phyloP scores from a whole-genome alignment of 2,329 filamentous ascomycete genomes.

The Hymenoscyphus linearis region DNA sequence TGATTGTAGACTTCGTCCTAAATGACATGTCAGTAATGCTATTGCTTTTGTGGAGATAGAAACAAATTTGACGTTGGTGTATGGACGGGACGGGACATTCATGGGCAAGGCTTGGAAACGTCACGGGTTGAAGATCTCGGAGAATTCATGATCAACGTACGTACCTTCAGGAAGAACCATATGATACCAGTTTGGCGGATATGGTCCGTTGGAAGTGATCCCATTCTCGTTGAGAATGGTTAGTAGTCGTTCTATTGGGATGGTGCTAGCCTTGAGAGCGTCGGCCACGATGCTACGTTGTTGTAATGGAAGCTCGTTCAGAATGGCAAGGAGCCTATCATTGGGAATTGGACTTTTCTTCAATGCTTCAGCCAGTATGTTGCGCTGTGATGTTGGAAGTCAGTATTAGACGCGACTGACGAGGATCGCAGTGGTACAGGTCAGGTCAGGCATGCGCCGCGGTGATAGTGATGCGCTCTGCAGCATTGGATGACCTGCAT shows the following conservation, averaged over 20 bases:
- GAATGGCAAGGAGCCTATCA: conserved; percentile 37
- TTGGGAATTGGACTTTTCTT: conserved; percentile 41
- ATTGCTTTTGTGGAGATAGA: neutral
- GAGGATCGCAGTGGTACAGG: conserved; percentile 11
- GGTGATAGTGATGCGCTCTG: conserved; percentile 14
- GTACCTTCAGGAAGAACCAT: conserved; percentile 45
- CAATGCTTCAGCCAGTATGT: conserved; percentile 47
- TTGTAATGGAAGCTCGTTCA: conserved; percentile 32
- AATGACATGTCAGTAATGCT: conserved; percentile 14
- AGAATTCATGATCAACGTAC: conserved; percentile 23
- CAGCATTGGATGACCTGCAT: conserved; percentile 3
- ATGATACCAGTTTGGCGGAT: conserved; percentile 43
- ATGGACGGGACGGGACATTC: conserved; percentile 12
- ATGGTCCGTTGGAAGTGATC: conserved; percentile 8
- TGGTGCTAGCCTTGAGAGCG: conserved; percentile 42
- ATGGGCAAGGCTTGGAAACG: conserved; percentile 15
- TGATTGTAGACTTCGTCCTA: conserved; percentile 27
- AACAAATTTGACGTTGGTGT: conserved; percentile 16
- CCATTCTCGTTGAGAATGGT: conserved; percentile 34
- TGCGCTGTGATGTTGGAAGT: conserved; percentile 28
- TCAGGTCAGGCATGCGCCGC: conserved; percentile 14
- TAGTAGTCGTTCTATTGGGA: conserved; percentile 40
- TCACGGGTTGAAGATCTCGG: conserved; percentile 13
- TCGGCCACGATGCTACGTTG: conserved; percentile 44
- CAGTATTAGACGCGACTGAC: conserved; percentile 22